Evolutionary conservation across 2,329 filamentous ascomycete genomes (phyloP).

Genomic region (Calonectria crousiana): DNA sequence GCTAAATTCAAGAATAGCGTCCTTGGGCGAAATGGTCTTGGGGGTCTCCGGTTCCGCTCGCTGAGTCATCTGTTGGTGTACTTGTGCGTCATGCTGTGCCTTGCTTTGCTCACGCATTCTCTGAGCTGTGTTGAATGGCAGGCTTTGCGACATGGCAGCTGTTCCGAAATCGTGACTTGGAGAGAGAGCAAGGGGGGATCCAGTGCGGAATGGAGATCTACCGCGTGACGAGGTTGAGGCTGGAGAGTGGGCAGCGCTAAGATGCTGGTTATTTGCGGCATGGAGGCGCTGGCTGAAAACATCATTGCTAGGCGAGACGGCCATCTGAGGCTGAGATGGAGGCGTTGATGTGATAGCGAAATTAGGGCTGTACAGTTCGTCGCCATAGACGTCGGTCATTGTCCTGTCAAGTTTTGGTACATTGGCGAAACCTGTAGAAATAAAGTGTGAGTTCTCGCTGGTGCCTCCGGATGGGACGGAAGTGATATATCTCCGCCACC

Average conservation of each 20-base stretch:
- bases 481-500: constrained; percentile 67
- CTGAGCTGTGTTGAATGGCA: constrained; percentile 65
- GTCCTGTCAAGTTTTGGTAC: constrained; percentile 86
- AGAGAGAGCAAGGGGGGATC: constrained; percentile 70
- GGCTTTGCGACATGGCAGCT: constrained; percentile 29
- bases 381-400: constrained; percentile 86
- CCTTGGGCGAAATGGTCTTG: constrained; percentile 96
- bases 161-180: constrained; percentile 57
- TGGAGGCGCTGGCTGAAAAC: constrained; percentile 82
- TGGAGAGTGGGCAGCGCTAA: constrained; percentile 69
- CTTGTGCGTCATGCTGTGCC: constrained; percentile 68
- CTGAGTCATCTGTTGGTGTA: constrained; percentile 56
- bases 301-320: constrained; percentile 64
- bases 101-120: constrained; percentile 72
- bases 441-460: constrained; percentile 67
- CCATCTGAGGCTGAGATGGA: constrained; percentile 59
- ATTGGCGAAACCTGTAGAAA: constrained; percentile 61
- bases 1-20: constrained; percentile 87
- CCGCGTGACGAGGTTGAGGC: constrained; percentile 67
- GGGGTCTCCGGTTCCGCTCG: constrained; percentile 63
- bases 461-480: constrained; percentile 9
- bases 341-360: constrained; percentile 70
- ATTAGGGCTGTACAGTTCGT: constrained; percentile 85
- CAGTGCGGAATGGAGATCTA: constrained; percentile 84
- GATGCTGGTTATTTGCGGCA: constrained; percentile 80